Evolutionary conservation across 345 rosid genomes (phyloP).

Genomic region (Garcia nutans): DNA sequence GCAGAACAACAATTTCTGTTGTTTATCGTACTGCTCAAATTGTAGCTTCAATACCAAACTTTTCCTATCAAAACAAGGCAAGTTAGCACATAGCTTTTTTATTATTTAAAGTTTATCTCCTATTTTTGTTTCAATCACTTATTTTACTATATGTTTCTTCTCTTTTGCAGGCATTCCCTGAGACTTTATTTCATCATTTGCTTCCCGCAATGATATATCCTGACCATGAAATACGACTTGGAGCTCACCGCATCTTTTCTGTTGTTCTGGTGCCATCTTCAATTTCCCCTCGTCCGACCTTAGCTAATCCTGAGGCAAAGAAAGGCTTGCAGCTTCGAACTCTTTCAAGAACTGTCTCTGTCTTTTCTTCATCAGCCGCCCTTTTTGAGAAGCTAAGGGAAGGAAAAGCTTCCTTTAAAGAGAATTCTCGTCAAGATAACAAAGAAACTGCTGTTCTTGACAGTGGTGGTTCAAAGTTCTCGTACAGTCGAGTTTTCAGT

Average conservation of each 20-base stretch:
- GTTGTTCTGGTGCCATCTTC: slow-evolving; percentile 93
- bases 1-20: slow-evolving; percentile 71
- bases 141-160: slow-evolving; percentile 16
- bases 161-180: slow-evolving; percentile 75
- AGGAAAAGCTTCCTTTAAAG: slow-evolving; percentile 45
- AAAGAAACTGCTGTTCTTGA: slow-evolving; percentile 30
- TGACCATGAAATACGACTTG: slow-evolving; percentile 85
- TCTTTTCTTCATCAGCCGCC: slow-evolving; percentile 98
- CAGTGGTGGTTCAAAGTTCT: slow-evolving; percentile 53
- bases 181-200: slow-evolving; percentile 90
- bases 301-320: slow-evolving; percentile 41
- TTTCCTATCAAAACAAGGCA: slow-evolving; percentile 81
- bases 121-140: slow-evolving; percentile 7
- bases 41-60: slow-evolving; percentile 79
- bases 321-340: slow-evolving; percentile 64
- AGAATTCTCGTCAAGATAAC: slow-evolving; percentile 35
- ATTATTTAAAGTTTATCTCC: slow-evolving; percentile 7
- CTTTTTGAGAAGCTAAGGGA: slow-evolving; percentile 83
- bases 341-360: slow-evolving; percentile 91
- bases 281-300: slow-evolving; percentile 59
- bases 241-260: slow-evolving; percentile 91
- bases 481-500: slow-evolving; percentile 41
- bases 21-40: slow-evolving; percentile 96
- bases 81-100: slow-evolving; percentile 11
- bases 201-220: slow-evolving; percentile 95